Percentiles rank a stretch among this genome's conserved stretches.
These are phyloP conservation scores for Colletotrichum sp. DNA, from an alignment of 2,329 filamentous ascomycete genomes.

Conservation along the genomic window DNA sequence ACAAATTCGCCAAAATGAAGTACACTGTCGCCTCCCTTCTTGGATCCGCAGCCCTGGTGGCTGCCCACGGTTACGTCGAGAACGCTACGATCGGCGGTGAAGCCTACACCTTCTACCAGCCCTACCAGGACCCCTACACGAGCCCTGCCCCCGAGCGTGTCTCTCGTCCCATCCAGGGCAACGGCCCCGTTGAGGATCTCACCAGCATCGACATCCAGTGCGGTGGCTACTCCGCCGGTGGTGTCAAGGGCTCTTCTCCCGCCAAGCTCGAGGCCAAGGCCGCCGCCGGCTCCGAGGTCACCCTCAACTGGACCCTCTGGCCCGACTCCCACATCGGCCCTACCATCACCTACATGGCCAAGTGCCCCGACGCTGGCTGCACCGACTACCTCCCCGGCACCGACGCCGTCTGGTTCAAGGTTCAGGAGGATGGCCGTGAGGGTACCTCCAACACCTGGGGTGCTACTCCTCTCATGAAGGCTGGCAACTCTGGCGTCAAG, in stretches of 20 bases:
- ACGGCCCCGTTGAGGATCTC: slow-evolving; percentile 62
- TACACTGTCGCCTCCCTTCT: slow-evolving; percentile 26
- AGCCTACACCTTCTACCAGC: slow-evolving; percentile 37
- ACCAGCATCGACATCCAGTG: slow-evolving; percentile 61
- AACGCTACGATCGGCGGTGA: slow-evolving; percentile 46
- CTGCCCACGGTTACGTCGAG: slow-evolving; percentile 55
- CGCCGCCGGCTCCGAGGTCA: slow-evolving; percentile 57
- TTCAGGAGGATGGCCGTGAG: slow-evolving; percentile 52
- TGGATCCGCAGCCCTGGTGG: slow-evolving; percentile 42
- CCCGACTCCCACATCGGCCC: slow-evolving; percentile 57
- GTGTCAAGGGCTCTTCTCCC: slow-evolving; percentile 52
- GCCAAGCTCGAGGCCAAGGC: slow-evolving; percentile 59
- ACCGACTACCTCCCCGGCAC: slow-evolving; percentile 52
- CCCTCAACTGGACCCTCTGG: slow-evolving; percentile 60
- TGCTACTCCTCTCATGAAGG: slow-evolving; percentile 47
- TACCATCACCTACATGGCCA: slow-evolving; percentile 64
- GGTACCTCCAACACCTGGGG: slow-evolving; percentile 57
- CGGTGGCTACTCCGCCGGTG: slow-evolving; percentile 55
- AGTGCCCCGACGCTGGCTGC: slow-evolving; percentile 58
- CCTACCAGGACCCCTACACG: slow-evolving; percentile 48
- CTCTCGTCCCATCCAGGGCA: slow-evolving; percentile 60
- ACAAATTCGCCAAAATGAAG: slow-evolving; percentile 20
- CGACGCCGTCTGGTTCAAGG: slow-evolving; percentile 58
- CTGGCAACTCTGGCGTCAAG: slow-evolving; percentile 41
- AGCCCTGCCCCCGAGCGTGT: slow-evolving; percentile 50